Percentiles rank a stretch among this genome's conserved stretches.
phyloP scores from a whole-genome alignment of 2,329 filamentous ascomycete genomes.

The Penicillium janthinellum region DNA sequence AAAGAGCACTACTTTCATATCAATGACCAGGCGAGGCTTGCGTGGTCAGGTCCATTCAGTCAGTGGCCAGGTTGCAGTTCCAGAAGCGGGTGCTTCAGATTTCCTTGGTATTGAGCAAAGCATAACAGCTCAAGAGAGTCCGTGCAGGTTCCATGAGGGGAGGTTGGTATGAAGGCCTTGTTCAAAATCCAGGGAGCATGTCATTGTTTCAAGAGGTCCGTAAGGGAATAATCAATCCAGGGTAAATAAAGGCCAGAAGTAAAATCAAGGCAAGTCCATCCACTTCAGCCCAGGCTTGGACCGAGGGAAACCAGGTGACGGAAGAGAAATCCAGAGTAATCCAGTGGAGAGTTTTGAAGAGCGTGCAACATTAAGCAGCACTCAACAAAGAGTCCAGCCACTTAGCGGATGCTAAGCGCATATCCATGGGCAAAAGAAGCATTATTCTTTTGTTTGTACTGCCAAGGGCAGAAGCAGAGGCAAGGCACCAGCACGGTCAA shows the following conservation, averaged over 20 bases:
- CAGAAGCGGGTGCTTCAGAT: slow-evolving; percentile 17
- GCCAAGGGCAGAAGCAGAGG: slow-evolving; percentile 20
- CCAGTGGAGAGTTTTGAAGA: slow-evolving; percentile 24
- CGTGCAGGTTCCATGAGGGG: slow-evolving; percentile 17
- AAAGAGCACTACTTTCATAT: slow-evolving; percentile 8
- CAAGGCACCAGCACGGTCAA: slow-evolving; percentile 15
- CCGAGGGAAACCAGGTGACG: slow-evolving; percentile 22
- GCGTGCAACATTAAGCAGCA: slow-evolving; percentile 47
- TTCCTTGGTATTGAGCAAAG: slow-evolving; percentile 18
- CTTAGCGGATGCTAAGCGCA: slow-evolving; percentile 36
- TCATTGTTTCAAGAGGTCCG: slow-evolving; percentile 17
- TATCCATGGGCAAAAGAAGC: slow-evolving; percentile 25
- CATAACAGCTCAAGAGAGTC: slow-evolving; percentile 23
- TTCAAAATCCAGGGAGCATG: slow-evolving; percentile 13
- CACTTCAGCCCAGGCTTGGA: slow-evolving; percentile 34
- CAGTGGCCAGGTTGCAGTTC: slow-evolving; percentile 15
- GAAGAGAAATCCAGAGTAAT: slow-evolving; percentile 18
- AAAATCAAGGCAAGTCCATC: slow-evolving; percentile 21
- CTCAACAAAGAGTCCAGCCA: slow-evolving; percentile 37
- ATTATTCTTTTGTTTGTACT: slow-evolving; percentile 32
- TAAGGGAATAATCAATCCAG: slow-evolving; percentile 12
- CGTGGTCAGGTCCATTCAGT: slow-evolving; percentile 17
- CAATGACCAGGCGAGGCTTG: slow-evolving; percentile 7
- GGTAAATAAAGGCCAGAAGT: slow-evolving; percentile 14
- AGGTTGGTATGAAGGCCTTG: slow-evolving; percentile 11